Conservation (phyloP, 345 rosid species). For the Eucalyptus viminalis region DNA sequence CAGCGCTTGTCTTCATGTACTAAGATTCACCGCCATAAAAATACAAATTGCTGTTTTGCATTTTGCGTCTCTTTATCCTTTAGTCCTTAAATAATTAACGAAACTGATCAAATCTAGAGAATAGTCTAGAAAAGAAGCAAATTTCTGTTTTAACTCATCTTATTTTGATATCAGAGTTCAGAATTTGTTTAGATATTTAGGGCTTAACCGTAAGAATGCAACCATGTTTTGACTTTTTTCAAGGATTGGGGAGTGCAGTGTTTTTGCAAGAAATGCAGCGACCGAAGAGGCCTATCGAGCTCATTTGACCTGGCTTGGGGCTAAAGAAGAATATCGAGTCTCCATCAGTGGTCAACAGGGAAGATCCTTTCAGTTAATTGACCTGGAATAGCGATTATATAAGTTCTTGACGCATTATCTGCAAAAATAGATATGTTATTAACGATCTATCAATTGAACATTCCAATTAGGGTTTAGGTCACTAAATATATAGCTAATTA, state of each 20-base stretch:
- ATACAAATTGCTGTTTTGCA: neutral
- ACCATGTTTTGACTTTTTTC: neutral
- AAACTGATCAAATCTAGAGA: neutral
- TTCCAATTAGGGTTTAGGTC: neutral
- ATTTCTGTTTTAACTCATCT: rapidly evolving
- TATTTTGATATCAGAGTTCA: neutral
- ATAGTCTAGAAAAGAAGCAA: neutral
- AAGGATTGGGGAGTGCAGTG: neutral
- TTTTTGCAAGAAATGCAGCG: neutral
- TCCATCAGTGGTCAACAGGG: neutral
- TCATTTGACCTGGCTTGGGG: neutral
- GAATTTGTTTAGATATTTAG: neutral
- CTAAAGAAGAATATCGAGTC: neutral
- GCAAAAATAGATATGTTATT: neutral
- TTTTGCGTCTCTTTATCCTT: neutral
- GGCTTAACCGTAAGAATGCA: neutral
- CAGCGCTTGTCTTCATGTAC: neutral
- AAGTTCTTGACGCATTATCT: neutral
- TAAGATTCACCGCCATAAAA: neutral
- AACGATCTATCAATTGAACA: neutral
- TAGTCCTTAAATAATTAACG: neutral
- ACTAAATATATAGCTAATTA: neutral
- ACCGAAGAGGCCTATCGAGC: neutral
- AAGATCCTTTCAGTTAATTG: neutral
- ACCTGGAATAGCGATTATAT: neutral